These are phyloP conservation scores for Gaultheria prostrata DNA, from an alignment of 148 eudicot species.

Conservation along the genomic window DNA sequence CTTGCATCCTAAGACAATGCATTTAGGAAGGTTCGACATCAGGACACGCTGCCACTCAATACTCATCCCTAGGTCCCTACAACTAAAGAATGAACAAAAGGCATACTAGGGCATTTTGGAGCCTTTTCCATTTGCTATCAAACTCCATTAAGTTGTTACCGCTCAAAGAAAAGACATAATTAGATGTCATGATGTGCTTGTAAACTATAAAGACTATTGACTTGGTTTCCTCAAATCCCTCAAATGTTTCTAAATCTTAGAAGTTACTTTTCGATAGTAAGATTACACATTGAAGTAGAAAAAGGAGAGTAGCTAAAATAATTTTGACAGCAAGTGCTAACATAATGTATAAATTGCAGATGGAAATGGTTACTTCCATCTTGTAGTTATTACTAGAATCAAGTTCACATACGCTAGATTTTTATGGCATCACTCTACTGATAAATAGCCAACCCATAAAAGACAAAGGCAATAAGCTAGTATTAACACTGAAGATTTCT, in stretches of 20 bases:
- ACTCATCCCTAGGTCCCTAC: background rate
- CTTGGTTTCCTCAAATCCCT: background rate
- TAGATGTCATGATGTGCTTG: background rate
- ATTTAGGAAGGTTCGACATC: background rate
- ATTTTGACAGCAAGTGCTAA: background rate
- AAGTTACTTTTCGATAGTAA: background rate
- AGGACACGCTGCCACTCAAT: background rate
- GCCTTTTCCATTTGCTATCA: background rate
- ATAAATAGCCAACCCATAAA: background rate
- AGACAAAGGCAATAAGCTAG: background rate
- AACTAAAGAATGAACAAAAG: background rate
- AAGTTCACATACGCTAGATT: background rate
- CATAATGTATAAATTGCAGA: background rate
- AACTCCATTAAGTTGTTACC: background rate
- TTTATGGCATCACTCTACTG: background rate
- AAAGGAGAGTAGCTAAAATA: background rate
- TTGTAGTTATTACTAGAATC: background rate
- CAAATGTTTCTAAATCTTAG: background rate
- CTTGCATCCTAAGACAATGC: background rate
- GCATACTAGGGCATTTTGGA: background rate
- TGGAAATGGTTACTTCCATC: background rate
- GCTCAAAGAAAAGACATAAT: slow-evolving; percentile 5
- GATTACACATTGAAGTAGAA: background rate
- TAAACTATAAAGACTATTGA: background rate
- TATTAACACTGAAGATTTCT: background rate